Base-by-base conservation (phyloP, 768 basidiomycete genomes). In the Exidia glandulosa region DNA sequence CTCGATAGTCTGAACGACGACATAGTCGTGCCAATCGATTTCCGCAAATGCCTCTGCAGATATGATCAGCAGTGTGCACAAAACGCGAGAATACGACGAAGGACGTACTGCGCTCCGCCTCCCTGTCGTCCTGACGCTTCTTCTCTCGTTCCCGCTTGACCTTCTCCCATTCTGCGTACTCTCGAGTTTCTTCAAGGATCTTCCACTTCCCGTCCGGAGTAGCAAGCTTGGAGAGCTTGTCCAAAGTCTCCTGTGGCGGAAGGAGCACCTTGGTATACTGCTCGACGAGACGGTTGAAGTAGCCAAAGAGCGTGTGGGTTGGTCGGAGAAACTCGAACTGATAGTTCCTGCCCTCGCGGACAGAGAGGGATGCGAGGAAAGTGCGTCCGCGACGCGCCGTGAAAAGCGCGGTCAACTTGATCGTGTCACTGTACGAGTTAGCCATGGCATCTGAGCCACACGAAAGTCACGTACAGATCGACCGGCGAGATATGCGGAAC, bases 1-100 rank as follows among this genome's bases (percentile, higher is more conserved):
- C 69, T 99, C 96, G 66, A 96, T 94, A 23, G 94, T 96, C 69
- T 97, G 93, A 5, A 97, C 96, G 59, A 96, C 91, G 41, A 94
- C 92, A 74, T 96, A 98, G 70, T 98, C 96, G 68, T 99, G 93
- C 96, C 96, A 99, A 69, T 99, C 96, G 66, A 99, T 97, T 69
- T 94, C 91, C 48, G 93, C 91, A 68, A 96, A 94, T 3, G 94
- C 95, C 72, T 85, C 90, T 88, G 62, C 5, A 61, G 9, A 59
- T 45, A 65, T 54, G 34, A 13, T 27, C 25, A 19, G 23, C 45
- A 37, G 10, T 25, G 6, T 55, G n/a, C 4, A 14, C 2, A 23
- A 45, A 29, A 25, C 16, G 27, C n/a, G 27, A 33, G 56, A 29
- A 61, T 25, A 32, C 16, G 55, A 25, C 32, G 58, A n/a, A 48